Evolutionary conservation across 164 flowering plant species (phyloP), one percentile per base, ranked within the genome.

Genomic region (Vitis riparia): DNA sequence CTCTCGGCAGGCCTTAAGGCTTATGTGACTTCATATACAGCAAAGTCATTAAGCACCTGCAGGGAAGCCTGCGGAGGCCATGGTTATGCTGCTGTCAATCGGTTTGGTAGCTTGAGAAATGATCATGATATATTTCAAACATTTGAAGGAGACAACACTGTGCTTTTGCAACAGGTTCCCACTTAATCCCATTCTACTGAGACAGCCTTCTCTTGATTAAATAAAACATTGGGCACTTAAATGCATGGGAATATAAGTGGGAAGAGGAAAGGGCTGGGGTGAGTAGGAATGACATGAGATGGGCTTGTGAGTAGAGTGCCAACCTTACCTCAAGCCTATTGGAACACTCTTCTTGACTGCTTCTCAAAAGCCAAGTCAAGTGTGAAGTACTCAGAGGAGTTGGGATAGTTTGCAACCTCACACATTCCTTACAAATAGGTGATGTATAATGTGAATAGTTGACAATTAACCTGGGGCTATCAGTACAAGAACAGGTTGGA

Each of bases 111-210:
- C 78, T 78, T 93, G 76, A 85, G 98, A 78, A 93, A 93, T 76
- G 99, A 95, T 76, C 98, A 95, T 74, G 99, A 95, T 82, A 89
- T 95, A 68, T 93, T 93, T 74, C 97, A 93, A 85, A 95, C 99
- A 49, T 95, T 95, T 82, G 99, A 95, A 80, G 99, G 99, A 58
- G 99, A 95, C 79, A 95, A 95, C 81, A 95, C 98, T 9, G 98
- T 95, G 66, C 97, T 95, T 68, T 81, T 93, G 52, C 99, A 95
- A 80, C 98, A 95, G 98, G 98, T 92, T 60, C 8, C 12, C 23
- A 37, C 69, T 9, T 23, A 19, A 27, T 57, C 66, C 12, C 49
- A 17, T 57, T 29, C 13, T n/a, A 7, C 27, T 14, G 7, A 37
- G n/a, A 16, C 27, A 9, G 11, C 48, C 29, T 15, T 51, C 30